Evolutionary conservation across 2,329 filamentous ascomycete genomes (phyloP).

Genomic region (Aspergillus flavus): DNA sequence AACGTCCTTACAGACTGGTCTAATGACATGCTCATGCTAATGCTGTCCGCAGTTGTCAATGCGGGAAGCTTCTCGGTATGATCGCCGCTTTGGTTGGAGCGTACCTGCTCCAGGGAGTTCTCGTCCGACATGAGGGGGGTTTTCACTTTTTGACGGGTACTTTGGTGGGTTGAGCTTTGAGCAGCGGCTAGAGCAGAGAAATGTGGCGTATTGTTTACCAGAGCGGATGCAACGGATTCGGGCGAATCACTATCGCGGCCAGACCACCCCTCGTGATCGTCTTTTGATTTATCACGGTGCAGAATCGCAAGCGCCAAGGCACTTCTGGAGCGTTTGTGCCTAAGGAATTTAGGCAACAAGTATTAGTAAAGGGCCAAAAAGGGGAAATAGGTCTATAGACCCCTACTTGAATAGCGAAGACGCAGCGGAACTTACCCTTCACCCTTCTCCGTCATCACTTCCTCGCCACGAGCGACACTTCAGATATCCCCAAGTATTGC

Average conservation of each 20-base stretch:
- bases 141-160: conserved; percentile 27
- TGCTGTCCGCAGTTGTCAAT: conserved; percentile 34
- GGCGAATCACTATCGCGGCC: conserved; percentile 29
- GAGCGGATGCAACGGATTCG: conserved; percentile 28
- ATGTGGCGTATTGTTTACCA: conserved; percentile 29
- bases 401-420: background rate
- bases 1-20: conserved; percentile 96
- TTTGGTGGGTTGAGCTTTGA: conserved; percentile 35
- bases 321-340: conserved; percentile 59
- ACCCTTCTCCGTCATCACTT: conserved; percentile 33
- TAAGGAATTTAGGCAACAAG: conserved; percentile 32
- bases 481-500: background rate
- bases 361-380: conserved; percentile 28
- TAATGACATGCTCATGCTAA: conserved; percentile 57
- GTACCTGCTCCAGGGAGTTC: conserved; percentile 29
- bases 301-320: conserved; percentile 57
- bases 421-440: conserved; percentile 30
- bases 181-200: conserved; percentile 32
- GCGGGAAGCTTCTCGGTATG: conserved; percentile 37
- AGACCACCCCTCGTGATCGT: conserved; percentile 34
- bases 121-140: conserved; percentile 27
- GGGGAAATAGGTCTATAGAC: background rate
- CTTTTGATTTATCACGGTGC: conserved; percentile 55
- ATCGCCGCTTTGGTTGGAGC: conserved; percentile 28
- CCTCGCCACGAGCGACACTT: conserved; percentile 8